Percentiles rank a stretch among this genome's conserved stretches.
Evolutionary conservation across 1,139 yeast genomes (phyloP).

Genomic region (Geotrichum australiense): DNA sequence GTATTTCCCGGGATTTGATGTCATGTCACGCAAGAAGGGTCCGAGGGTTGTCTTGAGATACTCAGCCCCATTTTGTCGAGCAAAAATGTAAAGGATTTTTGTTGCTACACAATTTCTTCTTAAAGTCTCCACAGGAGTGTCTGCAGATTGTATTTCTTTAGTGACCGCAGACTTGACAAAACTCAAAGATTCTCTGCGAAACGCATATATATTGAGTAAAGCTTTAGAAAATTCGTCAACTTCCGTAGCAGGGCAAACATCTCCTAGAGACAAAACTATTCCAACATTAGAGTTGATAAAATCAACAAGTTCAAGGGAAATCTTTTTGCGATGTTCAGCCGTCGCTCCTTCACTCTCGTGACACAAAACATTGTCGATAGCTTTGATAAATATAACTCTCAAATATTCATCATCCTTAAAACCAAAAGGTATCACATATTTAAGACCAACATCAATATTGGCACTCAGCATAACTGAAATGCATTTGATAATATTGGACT

Average conservation of each 20-base stretch:
- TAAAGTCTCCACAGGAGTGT: slow-evolving; percentile 63
- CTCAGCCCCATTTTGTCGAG: slow-evolving; percentile 56
- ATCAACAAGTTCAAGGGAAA: slow-evolving; percentile 31
- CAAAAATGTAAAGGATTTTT: slow-evolving; percentile 62
- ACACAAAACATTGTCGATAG: slow-evolving; percentile 61
- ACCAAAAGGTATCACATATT: slow-evolving; percentile 71
- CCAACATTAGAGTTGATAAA: slow-evolving; percentile 21
- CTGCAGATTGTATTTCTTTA: slow-evolving; percentile 55
- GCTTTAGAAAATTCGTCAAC: slow-evolving; percentile 70
- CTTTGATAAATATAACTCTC: slow-evolving; percentile 66
- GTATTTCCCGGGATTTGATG: slow-evolving; percentile 46
- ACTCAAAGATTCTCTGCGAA: slow-evolving; percentile 47
- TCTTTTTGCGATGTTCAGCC: slow-evolving; percentile 32
- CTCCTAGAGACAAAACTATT: slow-evolving; percentile 26
- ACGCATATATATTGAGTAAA: slow-evolving; percentile 54
- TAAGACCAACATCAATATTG: slow-evolving; percentile 72
- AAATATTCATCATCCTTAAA: slow-evolving; percentile 61
- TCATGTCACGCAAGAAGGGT: slow-evolving; percentile 51
- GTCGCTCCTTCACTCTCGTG: slow-evolving; percentile 34
- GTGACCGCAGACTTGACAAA: slow-evolving; percentile 51
- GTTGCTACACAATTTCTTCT: slow-evolving; percentile 82
- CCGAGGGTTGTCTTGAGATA: slow-evolving; percentile 50
- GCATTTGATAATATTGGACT: slow-evolving; percentile 61
- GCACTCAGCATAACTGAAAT: slow-evolving; percentile 63
- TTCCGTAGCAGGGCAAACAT: slow-evolving; percentile 54